Evolutionary conservation across 345 rosid genomes (phyloP).

Genomic region (Mangifera indica): DNA sequence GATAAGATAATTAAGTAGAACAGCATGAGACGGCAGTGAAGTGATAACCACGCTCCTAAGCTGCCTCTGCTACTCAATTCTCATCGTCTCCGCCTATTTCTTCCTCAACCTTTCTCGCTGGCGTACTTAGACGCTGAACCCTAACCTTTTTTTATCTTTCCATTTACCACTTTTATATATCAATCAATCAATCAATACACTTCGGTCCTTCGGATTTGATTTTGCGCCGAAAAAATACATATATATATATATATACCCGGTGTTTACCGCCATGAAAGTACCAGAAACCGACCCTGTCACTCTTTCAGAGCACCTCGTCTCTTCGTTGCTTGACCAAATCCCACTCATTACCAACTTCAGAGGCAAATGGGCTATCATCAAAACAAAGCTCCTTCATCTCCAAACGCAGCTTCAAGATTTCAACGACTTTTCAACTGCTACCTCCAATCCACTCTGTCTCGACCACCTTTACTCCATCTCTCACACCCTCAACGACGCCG

Average conservation of each 20-base stretch:
- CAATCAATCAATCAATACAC: background rate
- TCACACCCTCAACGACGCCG: constrained; percentile 51
- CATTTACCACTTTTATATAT: background rate
- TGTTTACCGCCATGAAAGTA: constrained; percentile 50
- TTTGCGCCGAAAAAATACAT: background rate
- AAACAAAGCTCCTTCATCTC: constrained; percentile 59
- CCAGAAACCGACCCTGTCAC: constrained; percentile 41
- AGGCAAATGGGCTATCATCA: constrained; percentile 71
- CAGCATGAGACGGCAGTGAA: background rate
- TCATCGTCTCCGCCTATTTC: background rate
- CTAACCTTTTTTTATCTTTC: constrained; percentile 4
- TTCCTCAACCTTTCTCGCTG: constrained; percentile 4
- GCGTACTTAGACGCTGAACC: background rate
- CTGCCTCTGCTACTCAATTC: constrained; percentile 14
- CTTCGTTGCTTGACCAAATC: constrained; percentile 47
- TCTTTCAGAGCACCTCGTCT: constrained; percentile 31
- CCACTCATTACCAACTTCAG: constrained; percentile 49
- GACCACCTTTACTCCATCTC: constrained; percentile 57
- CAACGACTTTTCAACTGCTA: constrained; percentile 44
- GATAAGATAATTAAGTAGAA: background rate
- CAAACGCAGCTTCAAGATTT: constrained; percentile 65
- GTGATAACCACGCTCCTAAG: constrained; percentile 13
- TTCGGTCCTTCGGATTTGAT: too few relatives aligned
- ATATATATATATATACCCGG: background rate
- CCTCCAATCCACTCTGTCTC: constrained; percentile 47